These are phyloP conservation scores for Fomitopsis schrenkii DNA, from an alignment of 1,284 basidiomycete species.

Conservation along the genomic window DNA sequence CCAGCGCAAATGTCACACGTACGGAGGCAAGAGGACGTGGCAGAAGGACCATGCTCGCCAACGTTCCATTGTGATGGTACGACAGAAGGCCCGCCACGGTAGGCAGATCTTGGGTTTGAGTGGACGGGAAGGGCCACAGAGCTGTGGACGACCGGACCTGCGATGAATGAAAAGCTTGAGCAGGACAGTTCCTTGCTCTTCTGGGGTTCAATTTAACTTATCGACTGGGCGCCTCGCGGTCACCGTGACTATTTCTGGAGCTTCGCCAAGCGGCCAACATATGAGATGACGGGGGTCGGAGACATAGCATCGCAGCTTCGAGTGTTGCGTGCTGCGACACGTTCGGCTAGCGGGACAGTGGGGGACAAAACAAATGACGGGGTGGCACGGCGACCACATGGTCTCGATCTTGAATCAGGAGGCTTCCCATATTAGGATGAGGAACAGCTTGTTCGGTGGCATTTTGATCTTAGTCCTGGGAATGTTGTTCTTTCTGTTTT, in stretches of 20 bases:
- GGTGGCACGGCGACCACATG: constrained; percentile 6
- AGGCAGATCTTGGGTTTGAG: background rate
- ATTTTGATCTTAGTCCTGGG: constrained; percentile 27
- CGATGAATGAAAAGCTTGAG: background rate
- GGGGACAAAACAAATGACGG: background rate
- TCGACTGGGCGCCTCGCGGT: background rate
- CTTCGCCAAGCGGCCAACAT: background rate
- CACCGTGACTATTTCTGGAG: background rate
- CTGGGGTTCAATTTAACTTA: background rate
- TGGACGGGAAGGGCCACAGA: background rate
- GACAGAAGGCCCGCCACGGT: background rate
- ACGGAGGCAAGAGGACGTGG: background rate
- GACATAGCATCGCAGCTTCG: background rate
- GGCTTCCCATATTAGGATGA: constrained; percentile 18
- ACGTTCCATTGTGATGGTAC: background rate
- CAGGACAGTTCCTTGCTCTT: background rate
- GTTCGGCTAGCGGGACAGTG: background rate
- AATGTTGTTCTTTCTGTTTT: constrained; percentile 31
- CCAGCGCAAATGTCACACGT: background rate
- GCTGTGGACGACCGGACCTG: background rate
- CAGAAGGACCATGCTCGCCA: background rate
- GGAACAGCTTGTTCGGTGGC: constrained; percentile 17
- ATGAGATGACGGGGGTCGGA: background rate
- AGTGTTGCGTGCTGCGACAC: background rate
- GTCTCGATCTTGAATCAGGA: constrained; percentile 16